Evolutionary conservation across 768 basidiomycete species (phyloP).

Genomic region (Podaxis mareebaensis): DNA sequence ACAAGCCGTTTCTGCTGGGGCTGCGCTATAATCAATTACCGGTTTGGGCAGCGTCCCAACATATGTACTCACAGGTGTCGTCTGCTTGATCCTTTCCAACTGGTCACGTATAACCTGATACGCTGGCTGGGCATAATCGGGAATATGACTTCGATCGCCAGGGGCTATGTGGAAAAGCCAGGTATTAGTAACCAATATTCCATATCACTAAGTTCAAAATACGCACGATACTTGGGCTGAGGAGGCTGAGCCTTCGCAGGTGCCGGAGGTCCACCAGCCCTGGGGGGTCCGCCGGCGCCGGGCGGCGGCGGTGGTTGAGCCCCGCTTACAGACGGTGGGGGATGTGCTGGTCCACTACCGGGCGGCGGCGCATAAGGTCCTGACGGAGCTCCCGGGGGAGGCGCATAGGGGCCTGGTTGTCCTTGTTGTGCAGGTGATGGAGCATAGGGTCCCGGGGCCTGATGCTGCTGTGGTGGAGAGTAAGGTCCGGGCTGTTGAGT

Average conservation of each 20-base stretch:
- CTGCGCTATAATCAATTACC: conserved; percentile 34
- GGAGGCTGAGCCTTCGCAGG: conserved; percentile 25
- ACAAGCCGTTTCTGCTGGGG: conserved; percentile 81
- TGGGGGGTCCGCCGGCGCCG: conserved; percentile 22
- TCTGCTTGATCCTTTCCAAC: conserved; percentile 68
- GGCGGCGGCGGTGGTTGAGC: conserved; percentile 27
- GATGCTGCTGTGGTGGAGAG: conserved; percentile 26
- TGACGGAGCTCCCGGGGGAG: conserved; percentile 23
- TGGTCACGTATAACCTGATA: conserved; percentile 67
- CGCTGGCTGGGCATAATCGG: conserved; percentile 63
- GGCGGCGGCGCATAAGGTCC: conserved; percentile 49
- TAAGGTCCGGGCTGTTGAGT: conserved; percentile 21
- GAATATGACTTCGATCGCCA: conserved; percentile 93
- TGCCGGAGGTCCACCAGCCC: conserved; percentile 23
- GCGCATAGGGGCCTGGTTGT: conserved; percentile 22
- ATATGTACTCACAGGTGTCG: conserved; percentile 60
- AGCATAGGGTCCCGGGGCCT: conserved; percentile 31
- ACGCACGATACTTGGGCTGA: conserved; percentile 49
- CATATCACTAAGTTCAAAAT: background rate
- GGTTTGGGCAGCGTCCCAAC: conserved; percentile 10
- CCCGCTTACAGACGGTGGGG: conserved; percentile 21
- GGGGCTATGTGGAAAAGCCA: conserved; percentile 50
- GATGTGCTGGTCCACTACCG: conserved; percentile 23
- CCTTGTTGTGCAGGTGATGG: conserved; percentile 23
- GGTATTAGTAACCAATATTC: conserved; percentile 9